Evolutionary conservation across 108 stramenopile species (phyloP), one percentile per base, ranked within the genome.

Genomic region (Fistulifera pelliculosa): DNA sequence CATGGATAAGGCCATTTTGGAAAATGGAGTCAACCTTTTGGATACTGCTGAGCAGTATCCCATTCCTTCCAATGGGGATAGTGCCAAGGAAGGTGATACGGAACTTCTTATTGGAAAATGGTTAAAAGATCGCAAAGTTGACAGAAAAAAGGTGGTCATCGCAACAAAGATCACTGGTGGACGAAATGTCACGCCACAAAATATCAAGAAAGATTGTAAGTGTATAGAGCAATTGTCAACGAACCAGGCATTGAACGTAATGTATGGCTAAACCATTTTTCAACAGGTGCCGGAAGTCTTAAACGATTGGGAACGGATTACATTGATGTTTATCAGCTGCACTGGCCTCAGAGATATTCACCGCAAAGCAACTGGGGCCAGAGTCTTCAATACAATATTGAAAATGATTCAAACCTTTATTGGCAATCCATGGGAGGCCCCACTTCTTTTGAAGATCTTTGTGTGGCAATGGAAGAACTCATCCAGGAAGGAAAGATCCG

Each of bases 121-220:
- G 87, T 78, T 94, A 65, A 78, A 79, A 41, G 62, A 72, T 38
- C 59, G 86, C 12, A 77, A 72, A 47, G 70, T 86, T 19, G 26
- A 56, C 13, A 67, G 87, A 54, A 67, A 68, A 16, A 79, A 87
- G 17, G 75, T 90, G 11, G 88, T 90, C 4, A 81, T 94, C 49
- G 82, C 89, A 0, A 83, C 83, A 16, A 94, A 94, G 49, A 94
- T 94, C 41, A 91, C 90, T 0, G 93, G 93, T 27, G 93, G 91
- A 15, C 42, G 80, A 18, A 79, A 81, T 62, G 61, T 81, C 14
- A 77, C 66, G 2, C 77, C 73, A 7, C 64, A 58, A 8, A 79
- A 79, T 55, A 75, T 77, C 45, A 26, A 52, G 27, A 54, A 52
- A 13, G 71, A 72, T 56, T 71, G 70, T 56, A 39, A 39, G 54